Conservation (phyloP, 2,329 filamentous ascomycete genomes). For the Aureobasidium sp. region DNA sequence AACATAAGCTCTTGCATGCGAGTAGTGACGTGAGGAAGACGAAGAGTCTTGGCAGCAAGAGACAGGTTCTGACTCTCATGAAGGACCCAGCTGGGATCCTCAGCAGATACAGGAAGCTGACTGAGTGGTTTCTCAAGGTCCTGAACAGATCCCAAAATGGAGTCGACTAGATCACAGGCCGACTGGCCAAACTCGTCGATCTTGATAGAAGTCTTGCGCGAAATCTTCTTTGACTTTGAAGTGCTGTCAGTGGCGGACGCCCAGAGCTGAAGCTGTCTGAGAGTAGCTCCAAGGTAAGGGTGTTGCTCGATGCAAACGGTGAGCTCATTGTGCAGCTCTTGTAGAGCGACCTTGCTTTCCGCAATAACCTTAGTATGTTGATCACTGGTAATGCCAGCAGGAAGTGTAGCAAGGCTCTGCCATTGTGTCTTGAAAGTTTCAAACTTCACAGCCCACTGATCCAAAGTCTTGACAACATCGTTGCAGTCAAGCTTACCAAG, state of each 20-base stretch:
- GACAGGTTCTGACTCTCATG: conserved; percentile 40
- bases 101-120: conserved; percentile 48
- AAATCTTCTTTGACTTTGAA: background rate
- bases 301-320: conserved; percentile 4
- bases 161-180: conserved; percentile 60
- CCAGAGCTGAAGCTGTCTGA: conserved; percentile 16
- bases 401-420: background rate
- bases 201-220: background rate
- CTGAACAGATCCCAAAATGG: conserved; percentile 72
- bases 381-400: background rate
- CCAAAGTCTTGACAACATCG: conserved; percentile 4
- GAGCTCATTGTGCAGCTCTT: background rate
- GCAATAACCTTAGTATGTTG: background rate
- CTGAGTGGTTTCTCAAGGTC: conserved; percentile 52
- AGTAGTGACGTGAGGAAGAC: conserved; percentile 46
- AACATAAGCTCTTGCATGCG: conserved; percentile 38
- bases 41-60: conserved; percentile 50
- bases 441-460: background rate
- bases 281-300: conserved; percentile 14
- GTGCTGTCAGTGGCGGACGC: background rate
- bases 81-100: conserved; percentile 56
- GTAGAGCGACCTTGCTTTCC: background rate
- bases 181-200: conserved; percentile 45
- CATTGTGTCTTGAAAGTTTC: background rate
- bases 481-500: conserved; percentile 41